Base-by-base conservation (phyloP, 331 rosid genomes). In the Malus hybrid region DNA sequence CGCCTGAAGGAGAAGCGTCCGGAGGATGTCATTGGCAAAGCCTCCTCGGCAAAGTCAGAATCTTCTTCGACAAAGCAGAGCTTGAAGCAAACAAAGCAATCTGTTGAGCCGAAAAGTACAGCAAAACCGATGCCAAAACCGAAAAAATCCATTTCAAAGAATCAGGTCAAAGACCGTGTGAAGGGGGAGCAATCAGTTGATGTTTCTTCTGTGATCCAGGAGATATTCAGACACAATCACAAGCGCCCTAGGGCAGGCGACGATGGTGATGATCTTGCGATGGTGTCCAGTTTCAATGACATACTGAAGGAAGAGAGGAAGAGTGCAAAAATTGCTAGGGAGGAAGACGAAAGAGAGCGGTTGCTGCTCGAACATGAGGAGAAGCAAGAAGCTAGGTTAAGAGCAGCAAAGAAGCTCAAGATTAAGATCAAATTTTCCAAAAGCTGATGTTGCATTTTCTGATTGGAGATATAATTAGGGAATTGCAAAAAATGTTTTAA, bases 241-340 rank as follows among this genome's bases (percentile, higher is more conserved):
- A 8, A 8, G 34, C 34, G 6, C 34, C 34, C 15, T 4, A 46
- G 16, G 32, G 64, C 7, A 0, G 50, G 33, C 3, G 32, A 6
- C n/a, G 70, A 32, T 8, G 29, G 28, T 20, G 74, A 55, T 20
- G 75, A 20, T n/a, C 7, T 12, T 56, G 20, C 13, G 12, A 55
- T 71, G 75, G 75, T 71, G n/a, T 33, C 75, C 15, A 63, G 52
- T 13, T 71, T 71, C 7, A 18, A 20, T 20, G 75, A 71, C 15
- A 71, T 71, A 14, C 2, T 55, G 20, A 13, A 20, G 52, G 66
- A 56, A 33, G 75, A 71, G 66, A 32, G 4, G 6, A 19, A 13
- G 32, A 71, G 75, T 59, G 76, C 16, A 36, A 9, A 3, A 31
- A 59, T 59, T 22, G 76, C 19, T 13, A 57, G 67, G 39, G 2